Evolutionary conservation across 2,329 filamentous ascomycete species (phyloP), one percentile per base, ranked within the genome.

Genomic region (Nakataea oryzae): DNA sequence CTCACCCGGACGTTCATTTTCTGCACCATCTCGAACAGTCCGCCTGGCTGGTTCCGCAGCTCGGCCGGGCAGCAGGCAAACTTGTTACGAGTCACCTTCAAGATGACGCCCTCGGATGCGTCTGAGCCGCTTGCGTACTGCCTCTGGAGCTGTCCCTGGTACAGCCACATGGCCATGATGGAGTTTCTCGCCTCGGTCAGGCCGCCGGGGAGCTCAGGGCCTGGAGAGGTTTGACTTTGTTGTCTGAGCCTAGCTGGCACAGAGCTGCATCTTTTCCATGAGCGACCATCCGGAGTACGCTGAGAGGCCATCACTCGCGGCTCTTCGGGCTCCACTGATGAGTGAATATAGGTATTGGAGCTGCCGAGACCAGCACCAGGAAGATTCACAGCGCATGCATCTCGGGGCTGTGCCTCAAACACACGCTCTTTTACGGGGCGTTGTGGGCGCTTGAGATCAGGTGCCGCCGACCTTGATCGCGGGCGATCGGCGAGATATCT

Each of bases 81-180:
- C 62, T 84, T 79, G 41, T 85, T 86, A 65, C 81, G 82, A 26
- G 79, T 71, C 69, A 89, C 90, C 66, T 87, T 81, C 59, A 92
- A 75, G n/a, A 92, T 74, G 54, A 91, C 87, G 67, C 89, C 89
- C 71, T 91, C 88, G 9, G 85, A 73, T 65, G 87, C 82, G 11
- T 86, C 86, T 59, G 80, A 85, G 41, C 81, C 83, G 67, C 89
- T 86, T 54, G 83, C 83, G 34, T 88, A 91, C 54, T 90, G 79
- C 65, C 85, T 82, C 26, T 83, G 82, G 69, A 87, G 90, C 74
- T 91, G 88, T 70, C 91, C 87, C 72, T 91, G 88, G 73, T 90
- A 90, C 34, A 92, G 78, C 70, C 89, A 90, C 74, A 89, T 91
- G 63, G 89, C 87, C 88, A 91, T 91, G 63, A 91, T 86, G 72